Evolutionary conservation across 257 asterid genomes (phyloP), one percentile per base, ranked within the genome.

Genomic region (Nicotiana sylvestris): DNA sequence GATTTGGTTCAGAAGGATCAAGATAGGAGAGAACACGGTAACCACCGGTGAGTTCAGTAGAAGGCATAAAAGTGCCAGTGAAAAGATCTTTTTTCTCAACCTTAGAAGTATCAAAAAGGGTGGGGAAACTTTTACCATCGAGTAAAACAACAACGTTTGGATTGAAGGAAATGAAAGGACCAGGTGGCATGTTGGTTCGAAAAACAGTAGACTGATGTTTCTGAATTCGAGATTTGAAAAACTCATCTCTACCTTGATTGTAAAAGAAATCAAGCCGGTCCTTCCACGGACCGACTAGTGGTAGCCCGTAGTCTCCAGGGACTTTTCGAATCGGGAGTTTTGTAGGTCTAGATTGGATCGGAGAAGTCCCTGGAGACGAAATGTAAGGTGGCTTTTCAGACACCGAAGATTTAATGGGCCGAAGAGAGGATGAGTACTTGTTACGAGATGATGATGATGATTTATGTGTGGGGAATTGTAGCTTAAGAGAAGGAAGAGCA

Each of bases 101-200:
- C 39, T 88, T 91, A 1, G 87, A 90, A 21, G 84, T 85, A 90
- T 93, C 97, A 83, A 95, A 95, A 1, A 95, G 92, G 33, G 82
- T 27, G 4, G 97, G 98, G 15, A 93, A 95, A 35, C 97, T 93
- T 81, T 92, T 95, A 1, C 95, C 98, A 88, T 95, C 99, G 81
- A 92, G 97, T 46, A 95, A 74, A 3, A 88, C 96, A 81, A 93
- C 85, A 87, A 95, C 99, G 85, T 91, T 95, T 0, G 98, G 87
- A 83, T 85, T 76, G 85, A 67, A 85, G 6, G 99, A 89, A 61
- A 95, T 90, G 83, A 91, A 82, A 0, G 98, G 97, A 2, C 98
- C 98, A 6, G 99, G 99, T 27, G 99, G 99, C 99, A 95, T 95
- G 84, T 95, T 95, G 12, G 93, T 85, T 15, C 90, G 51, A 88